Evolutionary conservation across 257 asterid species (phyloP), one percentile per base, ranked within the genome.

Genomic region (Petunia secreta): DNA sequence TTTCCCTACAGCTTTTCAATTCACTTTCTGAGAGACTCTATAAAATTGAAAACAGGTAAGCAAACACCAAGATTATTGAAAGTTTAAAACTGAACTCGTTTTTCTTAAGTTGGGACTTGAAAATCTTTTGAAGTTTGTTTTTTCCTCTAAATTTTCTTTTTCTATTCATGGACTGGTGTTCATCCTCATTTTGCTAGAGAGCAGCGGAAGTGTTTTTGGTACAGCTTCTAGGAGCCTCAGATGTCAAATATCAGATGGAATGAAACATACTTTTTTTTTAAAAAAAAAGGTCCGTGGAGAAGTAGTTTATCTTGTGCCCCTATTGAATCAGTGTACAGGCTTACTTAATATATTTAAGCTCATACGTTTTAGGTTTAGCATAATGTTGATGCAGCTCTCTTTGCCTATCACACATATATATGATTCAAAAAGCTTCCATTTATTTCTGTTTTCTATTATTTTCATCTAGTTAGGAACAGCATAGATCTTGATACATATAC

Each of bases 401-500:
- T 44, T 40, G 3, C 81, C 43, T 41, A 36, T 68, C 53, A 25
- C 38, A 55, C 9, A 38, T n/a, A 3, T 76, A 11, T 16, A 38
- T 38, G 63, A 38, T 48, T 8, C 9, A 6, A 55, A 75, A 48
- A 34, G 44, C 60, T 54, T 37, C 41, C 8, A 57, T 80, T 50
- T 64, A 25, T 54, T 79, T 9, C 14, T 65, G 25, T 53, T 50
- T 54, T 54, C 14, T 57, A 52, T 75, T 84, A 75, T 81, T 83
- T 81, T 84, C 37, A 76, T 71, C 73, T 83, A 95, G 98, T 95
- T 60, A 92, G 99, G 89, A 95, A 88, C 87, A 79, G 81, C 25
- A 83, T 95, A 43, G 94, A 93, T 86, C 94, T 95, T 87, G 97
- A 95, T 55, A 80, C 86, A 48, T 95, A 93, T 52, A 63, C 85